Conservation (phyloP, 2,329 filamentous ascomycete genomes). For the Cucurbitaria berberidis region DNA sequence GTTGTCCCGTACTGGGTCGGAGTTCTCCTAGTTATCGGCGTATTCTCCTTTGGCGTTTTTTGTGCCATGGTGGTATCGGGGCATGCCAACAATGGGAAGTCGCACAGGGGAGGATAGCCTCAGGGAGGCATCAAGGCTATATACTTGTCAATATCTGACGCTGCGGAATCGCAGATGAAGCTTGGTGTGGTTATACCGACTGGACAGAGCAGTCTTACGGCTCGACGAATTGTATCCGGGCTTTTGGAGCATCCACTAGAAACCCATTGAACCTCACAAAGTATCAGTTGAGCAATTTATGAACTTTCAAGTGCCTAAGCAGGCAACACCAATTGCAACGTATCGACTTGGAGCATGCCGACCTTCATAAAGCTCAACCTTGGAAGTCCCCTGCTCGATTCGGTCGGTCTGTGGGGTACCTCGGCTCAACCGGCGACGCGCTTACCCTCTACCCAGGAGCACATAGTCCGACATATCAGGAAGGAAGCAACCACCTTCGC, state of each 20-base stretch:
- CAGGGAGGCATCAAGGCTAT: background rate
- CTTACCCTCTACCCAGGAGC: background rate
- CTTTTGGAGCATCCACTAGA: background rate
- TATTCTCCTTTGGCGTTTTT: conserved; percentile 30
- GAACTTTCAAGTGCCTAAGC: background rate
- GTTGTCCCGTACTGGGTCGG: conserved; percentile 29
- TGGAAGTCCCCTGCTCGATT: too few species aligned
- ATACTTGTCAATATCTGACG: background rate
- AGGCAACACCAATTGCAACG: too few species aligned
- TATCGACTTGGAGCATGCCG: background rate
- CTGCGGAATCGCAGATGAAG: background rate
- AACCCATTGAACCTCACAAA: too few species aligned
- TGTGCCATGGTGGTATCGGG: too few species aligned
- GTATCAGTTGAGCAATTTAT: background rate
- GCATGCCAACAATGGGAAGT: conserved; percentile 6
- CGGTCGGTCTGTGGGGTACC: background rate
- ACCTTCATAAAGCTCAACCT: too few species aligned
- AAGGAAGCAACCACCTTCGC: background rate
- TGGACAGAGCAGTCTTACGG: too few species aligned
- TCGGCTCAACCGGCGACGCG: background rate
- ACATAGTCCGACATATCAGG: background rate
- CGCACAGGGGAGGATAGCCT: background rate
- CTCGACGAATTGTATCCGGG: too few species aligned
- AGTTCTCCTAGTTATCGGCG: conserved; percentile 16
- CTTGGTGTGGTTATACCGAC: too few species aligned